Evolutionary conservation across 2,329 filamentous ascomycete genomes (phyloP), one percentile per base, ranked within the genome.

Genomic region (Metarhizium brunneum): DNA sequence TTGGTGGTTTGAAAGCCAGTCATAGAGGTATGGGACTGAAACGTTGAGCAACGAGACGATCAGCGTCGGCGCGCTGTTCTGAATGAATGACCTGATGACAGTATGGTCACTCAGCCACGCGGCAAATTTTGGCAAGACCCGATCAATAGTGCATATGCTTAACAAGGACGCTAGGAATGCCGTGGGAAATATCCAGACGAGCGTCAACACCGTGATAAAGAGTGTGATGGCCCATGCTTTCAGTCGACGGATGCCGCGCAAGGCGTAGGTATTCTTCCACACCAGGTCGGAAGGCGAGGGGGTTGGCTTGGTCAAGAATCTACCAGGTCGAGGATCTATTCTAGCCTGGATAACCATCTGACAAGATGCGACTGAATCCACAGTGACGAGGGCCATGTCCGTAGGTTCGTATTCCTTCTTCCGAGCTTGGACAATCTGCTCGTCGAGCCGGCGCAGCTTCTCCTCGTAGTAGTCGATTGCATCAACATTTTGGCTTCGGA

Each of bases 341-440:
- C 95, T 86, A 4, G 94, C 92, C 71, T 99, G 94, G 47, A 96
- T 90, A 29, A 92, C 90, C 91, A 97, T 96, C 73, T 99, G 94
- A 62, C 83, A 86, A 36, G 92, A 87, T 14, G 92, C 89, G 52
- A 96, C 94, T 3, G 90, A 94, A 73, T 96, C 90, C 90, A 99
- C 95, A 0, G 94, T 97, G 43, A 99, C 89, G 69, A 99, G 96
- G 1, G 95, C 95, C 58, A 95, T 80, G 51, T 92, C 87, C 1
- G 86, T 92, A 0, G 94, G 79, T 6, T 80, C 74, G 64, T 91
- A 97, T 3, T 87, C 80, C 68, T 89, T 88, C 64, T 84, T 83
- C 32, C 94, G 83, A 11, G 90, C 83, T 7, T 72, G 71, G 7
- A 73, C 70, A 52, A 99, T 90, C 61, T 85, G 80, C 51, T 89